Evolutionary conservation across 352 stramenopile species (phyloP), one percentile per base, ranked within the genome.

Genomic region (Phytophthora tubulina): DNA sequence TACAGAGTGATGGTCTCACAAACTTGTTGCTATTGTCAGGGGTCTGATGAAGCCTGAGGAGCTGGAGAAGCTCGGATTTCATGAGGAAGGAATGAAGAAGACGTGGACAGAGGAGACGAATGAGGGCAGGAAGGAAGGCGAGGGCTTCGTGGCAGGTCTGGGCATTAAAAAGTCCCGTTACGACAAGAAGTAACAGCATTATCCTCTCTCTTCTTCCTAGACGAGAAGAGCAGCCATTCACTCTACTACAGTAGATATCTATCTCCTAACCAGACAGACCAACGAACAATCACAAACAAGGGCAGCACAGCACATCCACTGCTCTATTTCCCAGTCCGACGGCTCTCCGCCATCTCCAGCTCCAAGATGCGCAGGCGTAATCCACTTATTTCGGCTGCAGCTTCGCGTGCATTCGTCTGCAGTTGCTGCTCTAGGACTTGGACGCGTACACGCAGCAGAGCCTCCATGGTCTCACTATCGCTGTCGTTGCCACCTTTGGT

Each of bases 31-130:
- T 35, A 39, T 64, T 58, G 54, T 7, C 54, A 97, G 88, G 64
- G 85, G 85, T 7, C 74, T 97, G 21, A 97, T 96, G 90, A 70
- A 95, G 70, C 67, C 81, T 10, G 92, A 97, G 63, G 86, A 96
- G 55, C 77, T 97, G 8, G 80, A 97, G 21, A 79, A 82, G 13
- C 64, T 97, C 31, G 92, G 92, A 0, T 97, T 97, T 67, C 78
- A 95, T 54, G 78, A 94, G 30, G 81, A 91, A 70, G 87, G 80
- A 46, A 94, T 94, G 85, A 82, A 85, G 48, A 94, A 92, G 65
- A 78, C 74, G 58, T 79, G 76, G 68, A 80, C 75, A 41, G 63
- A 82, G 46, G 72, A 82, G 8, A 78, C 73, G 45, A 73, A 85
- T 58, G 86, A 95, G 64, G 88, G 88, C 30, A 77, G 84, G 17